Evolutionary conservation across 2,329 filamentous ascomycete species (phyloP).

Genomic region (Xylariales sp.): DNA sequence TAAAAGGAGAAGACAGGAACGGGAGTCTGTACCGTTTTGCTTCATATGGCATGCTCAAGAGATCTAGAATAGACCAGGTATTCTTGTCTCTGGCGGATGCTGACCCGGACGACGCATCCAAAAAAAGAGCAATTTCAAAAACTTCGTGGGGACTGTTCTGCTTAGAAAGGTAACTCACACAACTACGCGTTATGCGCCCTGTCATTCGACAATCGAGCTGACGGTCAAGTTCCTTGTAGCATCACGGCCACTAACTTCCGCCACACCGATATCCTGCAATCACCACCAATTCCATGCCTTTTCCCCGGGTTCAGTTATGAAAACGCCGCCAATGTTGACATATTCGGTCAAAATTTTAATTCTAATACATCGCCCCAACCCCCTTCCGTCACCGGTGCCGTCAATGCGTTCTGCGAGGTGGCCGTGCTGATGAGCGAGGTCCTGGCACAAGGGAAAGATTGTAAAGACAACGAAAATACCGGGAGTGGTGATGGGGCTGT

Average conservation of each 20-base stretch:
- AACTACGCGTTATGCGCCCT: background rate
- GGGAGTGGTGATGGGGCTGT: background rate
- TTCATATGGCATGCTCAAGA: slow-evolving; percentile 32
- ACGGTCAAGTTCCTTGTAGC: slow-evolving; percentile 10
- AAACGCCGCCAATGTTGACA: slow-evolving; percentile 3
- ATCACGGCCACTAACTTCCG: slow-evolving; percentile 23
- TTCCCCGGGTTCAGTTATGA: slow-evolving; percentile 22
- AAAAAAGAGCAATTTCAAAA: slow-evolving; percentile 29
- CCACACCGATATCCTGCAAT: background rate
- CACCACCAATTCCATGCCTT: slow-evolving; percentile 27
- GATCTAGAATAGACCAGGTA: slow-evolving; percentile 4
- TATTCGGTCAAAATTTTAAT: slow-evolving; percentile 24
- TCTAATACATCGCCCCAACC: slow-evolving; percentile 12
- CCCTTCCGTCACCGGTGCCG: slow-evolving; percentile 16
- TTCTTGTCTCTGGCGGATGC: slow-evolving; percentile 19
- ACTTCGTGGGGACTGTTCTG: slow-evolving; percentile 32
- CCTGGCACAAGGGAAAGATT: background rate
- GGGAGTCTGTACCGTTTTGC: slow-evolving; percentile 33
- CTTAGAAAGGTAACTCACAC: slow-evolving; percentile 30
- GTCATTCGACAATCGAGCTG: background rate
- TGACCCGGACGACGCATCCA: background rate
- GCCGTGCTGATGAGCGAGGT: slow-evolving; percentile 24
- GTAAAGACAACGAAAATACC: background rate
- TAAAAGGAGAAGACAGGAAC: slow-evolving; percentile 27
- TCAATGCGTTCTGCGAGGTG: slow-evolving; percentile 20